Conservation (phyloP, 2,329 filamentous ascomycete genomes). For the Penicillium sp. region DNA sequence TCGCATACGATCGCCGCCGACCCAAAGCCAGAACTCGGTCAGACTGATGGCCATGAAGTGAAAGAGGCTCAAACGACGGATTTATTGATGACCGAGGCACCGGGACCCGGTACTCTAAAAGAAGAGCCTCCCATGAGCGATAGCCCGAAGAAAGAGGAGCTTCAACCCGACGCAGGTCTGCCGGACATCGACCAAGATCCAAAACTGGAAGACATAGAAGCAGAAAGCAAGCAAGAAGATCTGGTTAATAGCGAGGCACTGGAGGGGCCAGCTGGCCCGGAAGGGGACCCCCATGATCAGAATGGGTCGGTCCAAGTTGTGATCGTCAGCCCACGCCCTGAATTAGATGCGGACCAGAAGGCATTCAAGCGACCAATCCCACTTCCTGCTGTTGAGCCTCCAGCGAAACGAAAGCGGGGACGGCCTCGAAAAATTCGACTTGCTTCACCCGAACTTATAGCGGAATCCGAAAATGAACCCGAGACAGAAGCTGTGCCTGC, state of each 20-base stretch:
- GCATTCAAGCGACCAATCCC: slow-evolving; percentile 17
- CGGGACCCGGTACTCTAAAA: neutral
- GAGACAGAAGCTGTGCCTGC: neutral
- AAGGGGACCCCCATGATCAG: neutral
- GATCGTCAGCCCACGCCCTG: slow-evolving; percentile 13
- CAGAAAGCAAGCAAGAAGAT: neutral
- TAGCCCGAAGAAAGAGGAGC: neutral
- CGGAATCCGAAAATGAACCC: neutral
- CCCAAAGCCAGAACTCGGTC: neutral
- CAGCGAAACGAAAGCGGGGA: slow-evolving; percentile 21
- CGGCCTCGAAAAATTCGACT: slow-evolving; percentile 3
- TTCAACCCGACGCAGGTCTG: neutral
- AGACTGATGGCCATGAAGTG: neutral
- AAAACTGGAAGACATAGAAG: neutral
- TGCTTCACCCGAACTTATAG: neutral
- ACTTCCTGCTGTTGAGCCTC: slow-evolving; percentile 16
- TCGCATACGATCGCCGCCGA: neutral
- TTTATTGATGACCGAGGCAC: neutral
- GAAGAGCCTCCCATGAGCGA: neutral
- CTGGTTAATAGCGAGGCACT: neutral
- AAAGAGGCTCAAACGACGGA: neutral
- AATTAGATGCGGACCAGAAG: neutral
- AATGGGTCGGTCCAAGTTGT: slow-evolving; percentile 13
- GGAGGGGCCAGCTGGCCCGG: neutral
- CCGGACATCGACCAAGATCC: neutral